Evolutionary conservation across 129 eudicot genomes (phyloP), one percentile per base, ranked within the genome.

Genomic region (Centella asiatica): DNA sequence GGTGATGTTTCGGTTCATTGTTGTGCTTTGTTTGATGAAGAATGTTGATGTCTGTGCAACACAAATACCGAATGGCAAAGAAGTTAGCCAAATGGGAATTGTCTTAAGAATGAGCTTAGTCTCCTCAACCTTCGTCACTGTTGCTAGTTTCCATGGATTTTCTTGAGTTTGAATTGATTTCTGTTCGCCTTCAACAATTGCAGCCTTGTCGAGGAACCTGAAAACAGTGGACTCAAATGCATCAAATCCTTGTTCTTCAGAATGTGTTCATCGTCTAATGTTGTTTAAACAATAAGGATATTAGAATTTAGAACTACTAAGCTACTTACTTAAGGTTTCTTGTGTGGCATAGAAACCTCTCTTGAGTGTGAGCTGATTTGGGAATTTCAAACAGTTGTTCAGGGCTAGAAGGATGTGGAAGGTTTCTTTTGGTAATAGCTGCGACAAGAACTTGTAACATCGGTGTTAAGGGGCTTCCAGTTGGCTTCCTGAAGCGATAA

Each of bases 41-140:
- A 92, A 84, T 4, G 98, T 92, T 1, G 84, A 33, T 62, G 75
- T 53, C 65, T 92, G 98, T 18, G 95, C 87, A 2, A 81, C 65
- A 42, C 88, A 79, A 3, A 84, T 68, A 22, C 94, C 97, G 42
- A 90, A 86, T 11, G 87, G 70, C 44, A 90, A 25, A 29, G 81
- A 58, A 22, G 98, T 77, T 55, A 86, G 62, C 95, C 98, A 90
- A 24, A 86, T 79, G 13, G 98, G 95, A 26, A 86, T 68, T 81
- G 84, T 75, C 73, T 79, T 84, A 39, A 90, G 24, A 28, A 90
- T 15, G 18, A 90, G 83, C 80, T 90, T 90, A 62, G 73, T 19
- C 54, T 90, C 94, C 59, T 90, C 95, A 2, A 90, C 95, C 62
- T 67, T 70, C 27, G 95, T 90, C 3, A 86, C 83, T 0, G 94